Conservation (phyloP, 352 stramenopile genomes). For the Phytophthora hibernalis region DNA sequence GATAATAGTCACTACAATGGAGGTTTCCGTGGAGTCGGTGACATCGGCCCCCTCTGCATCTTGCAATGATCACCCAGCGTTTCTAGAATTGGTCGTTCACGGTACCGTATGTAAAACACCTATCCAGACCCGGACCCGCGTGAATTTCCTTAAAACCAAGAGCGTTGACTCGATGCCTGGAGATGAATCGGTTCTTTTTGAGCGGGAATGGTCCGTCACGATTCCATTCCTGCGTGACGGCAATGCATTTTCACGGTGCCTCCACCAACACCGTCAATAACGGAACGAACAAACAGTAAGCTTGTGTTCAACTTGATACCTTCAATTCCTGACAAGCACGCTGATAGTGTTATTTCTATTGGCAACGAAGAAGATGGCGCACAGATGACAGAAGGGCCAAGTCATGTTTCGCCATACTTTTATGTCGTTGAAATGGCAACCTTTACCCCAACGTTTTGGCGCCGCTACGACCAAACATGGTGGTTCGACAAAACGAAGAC, state of each 20-base stretch:
- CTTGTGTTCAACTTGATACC: conserved; percentile 28
- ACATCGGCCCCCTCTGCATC: background rate
- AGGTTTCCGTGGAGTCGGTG: conserved; percentile 14
- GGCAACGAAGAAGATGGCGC: background rate
- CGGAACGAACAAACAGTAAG: conserved; percentile 21
- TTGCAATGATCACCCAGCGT: conserved; percentile 7
- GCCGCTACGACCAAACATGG: conserved; percentile 78
- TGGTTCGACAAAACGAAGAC: conserved; percentile 86
- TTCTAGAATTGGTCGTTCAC: conserved; percentile 10
- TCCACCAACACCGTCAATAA: conserved; percentile 16
- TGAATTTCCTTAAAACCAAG: conserved; percentile 19
- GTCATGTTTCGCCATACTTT: conserved; percentile 48
- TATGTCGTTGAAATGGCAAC: conserved; percentile 70
- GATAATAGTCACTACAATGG: conserved; percentile 7
- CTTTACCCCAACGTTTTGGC: conserved; percentile 78
- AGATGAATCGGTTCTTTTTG: conserved; percentile 6
- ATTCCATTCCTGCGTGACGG: conserved; percentile 31
- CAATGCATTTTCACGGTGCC: background rate
- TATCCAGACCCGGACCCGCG: conserved; percentile 33
- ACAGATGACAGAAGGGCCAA: background rate
- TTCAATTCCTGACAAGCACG: background rate
- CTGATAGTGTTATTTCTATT: background rate
- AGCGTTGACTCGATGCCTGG: background rate
- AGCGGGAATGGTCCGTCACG: conserved; percentile 18
- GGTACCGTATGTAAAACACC: conserved; percentile 22